A percentile compares a stretch with the other conserved stretches of the same genome.
These are phyloP conservation scores for Ceratopteris richardii DNA, from an alignment of 75 land plant genomes.

Conservation along the genomic window DNA sequence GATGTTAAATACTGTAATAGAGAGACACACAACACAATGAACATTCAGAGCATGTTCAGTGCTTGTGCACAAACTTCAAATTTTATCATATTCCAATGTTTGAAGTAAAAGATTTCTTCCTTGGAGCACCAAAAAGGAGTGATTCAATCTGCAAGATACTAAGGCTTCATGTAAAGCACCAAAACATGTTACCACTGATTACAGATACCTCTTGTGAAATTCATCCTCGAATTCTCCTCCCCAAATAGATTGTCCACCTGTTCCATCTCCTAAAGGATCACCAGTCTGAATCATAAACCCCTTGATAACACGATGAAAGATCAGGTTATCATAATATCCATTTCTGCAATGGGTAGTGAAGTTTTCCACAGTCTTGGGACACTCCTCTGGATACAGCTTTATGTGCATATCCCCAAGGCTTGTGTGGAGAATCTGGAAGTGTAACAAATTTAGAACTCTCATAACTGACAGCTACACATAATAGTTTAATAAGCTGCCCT, in stretches of 20 bases:
- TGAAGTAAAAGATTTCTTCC: too few species aligned
- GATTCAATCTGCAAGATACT: too few species aligned
- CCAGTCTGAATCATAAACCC: slow-evolving; percentile 99
- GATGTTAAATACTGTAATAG: too few species aligned
- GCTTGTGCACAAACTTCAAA: too few species aligned
- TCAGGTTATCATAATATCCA: slow-evolving; percentile 97
- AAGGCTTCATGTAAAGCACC: too few species aligned
- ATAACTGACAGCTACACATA: slow-evolving; percentile 4
- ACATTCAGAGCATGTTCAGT: too few species aligned
- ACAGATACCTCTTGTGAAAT: slow-evolving; percentile 85
- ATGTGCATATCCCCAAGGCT: slow-evolving; percentile 89
- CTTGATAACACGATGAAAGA: slow-evolving; percentile 94
- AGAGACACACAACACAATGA: too few species aligned
- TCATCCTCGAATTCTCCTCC: slow-evolving; percentile 99
- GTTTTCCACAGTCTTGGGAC: slow-evolving; percentile 97
- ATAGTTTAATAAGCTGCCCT: background rate
- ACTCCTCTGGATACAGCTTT: slow-evolving; percentile 92
- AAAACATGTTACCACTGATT: too few species aligned
- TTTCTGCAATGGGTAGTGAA: slow-evolving; percentile 95
- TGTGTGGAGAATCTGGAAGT: slow-evolving; percentile 75
- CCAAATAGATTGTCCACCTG: slow-evolving; percentile 99
- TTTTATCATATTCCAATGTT: too few species aligned
- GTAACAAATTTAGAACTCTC: slow-evolving; percentile 5
- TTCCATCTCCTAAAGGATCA: slow-evolving; percentile 99
- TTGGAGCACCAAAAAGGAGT: too few species aligned